A percentile compares a stretch with the other conserved stretches of the same genome.
Evolutionary conservation across 2,329 filamentous ascomycete genomes (phyloP).

Genomic region (Hypoxylon sp.): DNA sequence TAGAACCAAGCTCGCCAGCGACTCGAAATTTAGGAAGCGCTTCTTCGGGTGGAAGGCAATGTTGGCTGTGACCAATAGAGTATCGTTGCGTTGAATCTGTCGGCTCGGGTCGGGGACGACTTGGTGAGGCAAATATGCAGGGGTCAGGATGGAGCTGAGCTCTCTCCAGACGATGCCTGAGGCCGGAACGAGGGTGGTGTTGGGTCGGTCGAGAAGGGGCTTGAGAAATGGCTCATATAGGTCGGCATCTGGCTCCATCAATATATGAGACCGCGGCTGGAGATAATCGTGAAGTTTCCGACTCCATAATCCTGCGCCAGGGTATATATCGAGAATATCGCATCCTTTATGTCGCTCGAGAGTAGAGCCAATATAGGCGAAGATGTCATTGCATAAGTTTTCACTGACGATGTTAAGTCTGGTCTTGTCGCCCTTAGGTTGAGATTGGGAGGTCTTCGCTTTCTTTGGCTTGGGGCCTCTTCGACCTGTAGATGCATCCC

Average conservation of each 20-base stretch:
- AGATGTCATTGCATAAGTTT: constrained; percentile 73
- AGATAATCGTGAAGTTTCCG: constrained; percentile 80
- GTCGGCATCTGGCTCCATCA: constrained; percentile 79
- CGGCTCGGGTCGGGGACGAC: constrained; percentile 56
- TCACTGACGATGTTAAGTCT: constrained; percentile 69
- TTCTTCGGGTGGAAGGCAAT: constrained; percentile 69
- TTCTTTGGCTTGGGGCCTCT: not conserved
- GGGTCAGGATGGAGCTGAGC: constrained; percentile 67
- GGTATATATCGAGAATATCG: constrained; percentile 90
- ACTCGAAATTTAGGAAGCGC: constrained; percentile 67
- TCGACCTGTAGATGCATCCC: constrained; percentile 18
- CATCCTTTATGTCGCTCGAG: constrained; percentile 81
- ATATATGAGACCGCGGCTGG: constrained; percentile 83
- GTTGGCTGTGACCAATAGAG: constrained; percentile 81
- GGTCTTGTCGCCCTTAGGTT: constrained; percentile 53
- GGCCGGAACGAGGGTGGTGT: constrained; percentile 67
- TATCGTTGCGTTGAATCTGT: constrained; percentile 74
- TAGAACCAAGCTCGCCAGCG: constrained; percentile 70
- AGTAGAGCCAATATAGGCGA: constrained; percentile 77
- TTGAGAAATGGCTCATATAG: constrained; percentile 74
- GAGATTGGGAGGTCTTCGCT: not conserved
- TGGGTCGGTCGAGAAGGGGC: constrained; percentile 66
- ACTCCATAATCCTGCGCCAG: constrained; percentile 85
- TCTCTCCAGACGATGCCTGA: constrained; percentile 74
- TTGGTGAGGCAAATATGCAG: constrained; percentile 70